phyloP scores from a whole-genome alignment of 192 early-diverging fungal genomes.

The Funneliformis mosseae region DNA sequence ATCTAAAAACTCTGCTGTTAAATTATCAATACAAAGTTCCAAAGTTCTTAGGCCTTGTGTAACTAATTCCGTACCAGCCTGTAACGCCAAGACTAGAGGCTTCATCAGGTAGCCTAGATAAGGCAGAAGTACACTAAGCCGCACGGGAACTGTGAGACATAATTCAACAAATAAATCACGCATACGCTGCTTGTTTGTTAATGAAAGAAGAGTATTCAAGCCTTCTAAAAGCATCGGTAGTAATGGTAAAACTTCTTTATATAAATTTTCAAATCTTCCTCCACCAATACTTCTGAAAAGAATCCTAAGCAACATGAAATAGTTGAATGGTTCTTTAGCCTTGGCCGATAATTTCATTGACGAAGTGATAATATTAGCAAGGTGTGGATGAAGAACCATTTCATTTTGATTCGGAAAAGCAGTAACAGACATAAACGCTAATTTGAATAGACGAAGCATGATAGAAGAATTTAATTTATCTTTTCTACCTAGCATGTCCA shows the following conservation, averaged over 20 bases:
- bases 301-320: constrained; percentile 87
- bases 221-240: constrained; percentile 89
- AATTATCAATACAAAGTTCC: constrained; percentile 97
- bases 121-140: constrained; percentile 89
- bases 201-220: constrained; percentile 80
- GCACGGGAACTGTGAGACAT: constrained; percentile 95
- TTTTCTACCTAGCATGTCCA: constrained; percentile 74
- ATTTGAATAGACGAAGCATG: constrained; percentile 90
- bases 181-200: constrained; percentile 82
- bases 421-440: constrained; percentile 92
- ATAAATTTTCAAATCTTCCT: constrained; percentile 92
- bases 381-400: constrained; percentile 88
- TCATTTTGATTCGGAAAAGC: constrained; percentile 93
- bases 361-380: constrained; percentile 86
- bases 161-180: constrained; percentile 97
- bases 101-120: constrained; percentile 94
- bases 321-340: constrained; percentile 86
- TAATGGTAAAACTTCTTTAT: constrained; percentile 94
- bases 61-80: constrained; percentile 91
- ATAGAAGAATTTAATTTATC: constrained; percentile 65
- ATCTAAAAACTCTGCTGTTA: constrained; percentile 96
- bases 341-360: constrained; percentile 82
- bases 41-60: constrained; percentile 93
- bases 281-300: constrained; percentile 97
- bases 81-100: constrained; percentile 91